These are phyloP conservation scores for Pichia sp. DNA, from an alignment of 1,139 yeast genomes.

Conservation along the genomic window DNA sequence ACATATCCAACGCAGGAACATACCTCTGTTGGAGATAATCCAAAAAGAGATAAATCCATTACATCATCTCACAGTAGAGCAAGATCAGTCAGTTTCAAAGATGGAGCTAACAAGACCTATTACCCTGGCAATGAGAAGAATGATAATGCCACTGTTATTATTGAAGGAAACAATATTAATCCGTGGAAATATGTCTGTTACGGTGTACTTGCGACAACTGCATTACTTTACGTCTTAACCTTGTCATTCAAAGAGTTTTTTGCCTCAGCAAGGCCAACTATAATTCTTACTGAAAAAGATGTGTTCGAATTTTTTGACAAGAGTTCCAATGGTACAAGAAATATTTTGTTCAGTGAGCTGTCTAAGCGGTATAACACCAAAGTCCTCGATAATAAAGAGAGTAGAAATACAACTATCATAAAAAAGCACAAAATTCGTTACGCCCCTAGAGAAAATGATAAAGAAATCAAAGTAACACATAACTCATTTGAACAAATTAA, in stretches of 20 bases:
- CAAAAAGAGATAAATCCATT: neutral
- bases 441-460: conserved; percentile 10
- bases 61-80: neutral
- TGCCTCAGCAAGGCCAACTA: neutral
- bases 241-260: conserved; percentile 9
- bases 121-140: neutral
- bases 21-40: neutral
- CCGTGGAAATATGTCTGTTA: conserved; percentile 18
- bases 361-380: neutral
- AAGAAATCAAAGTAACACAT: conserved; percentile 1
- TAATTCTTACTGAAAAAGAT: conserved; percentile 11
- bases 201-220: conserved; percentile 11
- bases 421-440: neutral
- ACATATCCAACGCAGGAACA: neutral
- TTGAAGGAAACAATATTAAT: neutral
- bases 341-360: conserved; percentile 1
- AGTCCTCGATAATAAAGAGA: neutral
- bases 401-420: neutral
- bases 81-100: conserved; percentile 14
- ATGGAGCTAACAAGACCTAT: neutral
- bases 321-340: conserved; percentile 1
- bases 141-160: neutral
- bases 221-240: conserved; percentile 7
- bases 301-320: conserved; percentile 12
- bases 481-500: conserved; percentile 30